Evolutionary conservation across 1,139 yeast species (phyloP), one percentile per base, ranked within the genome.

Genomic region (Yarrowia galli): DNA sequence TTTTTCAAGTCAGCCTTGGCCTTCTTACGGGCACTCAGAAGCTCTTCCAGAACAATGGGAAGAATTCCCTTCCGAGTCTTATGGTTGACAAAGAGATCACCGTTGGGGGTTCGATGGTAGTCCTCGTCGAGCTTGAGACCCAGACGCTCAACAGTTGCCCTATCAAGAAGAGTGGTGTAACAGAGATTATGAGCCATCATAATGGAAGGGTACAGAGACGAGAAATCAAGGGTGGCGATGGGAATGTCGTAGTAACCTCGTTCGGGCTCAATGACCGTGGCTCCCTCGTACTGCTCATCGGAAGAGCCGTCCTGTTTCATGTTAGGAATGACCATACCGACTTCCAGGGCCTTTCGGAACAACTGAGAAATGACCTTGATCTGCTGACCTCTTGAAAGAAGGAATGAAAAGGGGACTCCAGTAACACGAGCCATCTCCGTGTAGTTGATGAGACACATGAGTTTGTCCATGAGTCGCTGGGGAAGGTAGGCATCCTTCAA

Each of bases 381-480:
- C 78, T 96, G 99, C 80, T 96, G 99, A 48, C 99, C 99, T 75
- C 99, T 85, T 16, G 96, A 79, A 65, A 96, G 80, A 68, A 96
- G 83, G 75, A 89, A 95, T 0, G 97, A 90, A 75, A 96, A 92
- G 0, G 99, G 99, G 6, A 96, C 98, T 71, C 99, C 99, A 0
- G 99, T 95, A 48, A 96, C 99, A 81, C 99, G 89, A 0, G 99
- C 98, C 99, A 96, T 96, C 80, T 96, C 99, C 0, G 98, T 93
- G 78, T 96, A 95, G 74, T 96, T 96, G 70, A 96, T 97, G 71
- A 96, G 82, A 74, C 98, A 93, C 99, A 96, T 96, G 67, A 96
- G 83, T 74, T 93, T 96, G 73, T 93, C 98, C 75, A 95, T 79
- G 49, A 96, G 82, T 71, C 99, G 81, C 74, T 95, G 77, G 0